phyloP scores from a whole-genome alignment of 2,329 filamentous ascomycete genomes.

The Fusarium denticulatum region DNA sequence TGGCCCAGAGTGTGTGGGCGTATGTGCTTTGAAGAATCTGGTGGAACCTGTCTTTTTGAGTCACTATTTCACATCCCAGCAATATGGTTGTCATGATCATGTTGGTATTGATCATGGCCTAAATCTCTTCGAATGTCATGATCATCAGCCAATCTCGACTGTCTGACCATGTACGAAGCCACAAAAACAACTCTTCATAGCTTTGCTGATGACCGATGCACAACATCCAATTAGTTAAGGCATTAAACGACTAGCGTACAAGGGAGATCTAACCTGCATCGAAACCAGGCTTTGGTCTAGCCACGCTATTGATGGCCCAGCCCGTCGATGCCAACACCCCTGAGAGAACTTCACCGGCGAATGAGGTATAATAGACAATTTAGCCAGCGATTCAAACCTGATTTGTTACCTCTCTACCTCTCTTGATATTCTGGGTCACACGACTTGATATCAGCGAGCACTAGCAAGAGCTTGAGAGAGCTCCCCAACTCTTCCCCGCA shows the following conservation, averaged over 20 bases:
- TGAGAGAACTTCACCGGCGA: neutral
- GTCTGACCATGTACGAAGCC: neutral
- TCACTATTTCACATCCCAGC: too few species aligned
- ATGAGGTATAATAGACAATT: too few species aligned
- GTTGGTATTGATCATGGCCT: neutral
- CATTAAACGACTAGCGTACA: neutral
- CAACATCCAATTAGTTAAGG: neutral
- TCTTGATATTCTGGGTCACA: neutral
- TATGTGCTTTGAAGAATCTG: neutral
- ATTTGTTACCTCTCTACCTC: too few species aligned
- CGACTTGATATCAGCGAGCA: neutral
- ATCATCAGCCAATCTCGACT: neutral
- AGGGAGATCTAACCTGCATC: neutral
- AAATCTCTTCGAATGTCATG: neutral
- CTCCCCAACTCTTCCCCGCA: neutral
- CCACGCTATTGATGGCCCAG: neutral
- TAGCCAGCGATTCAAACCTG: neutral
- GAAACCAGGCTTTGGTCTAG: neutral
- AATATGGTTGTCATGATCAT: neutral
- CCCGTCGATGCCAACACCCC: neutral
- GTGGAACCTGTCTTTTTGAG: neutral
- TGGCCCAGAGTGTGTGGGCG: neutral
- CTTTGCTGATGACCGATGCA: neutral
- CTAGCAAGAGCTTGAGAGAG: neutral
- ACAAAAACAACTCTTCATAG: neutral